Evolutionary conservation across 2,329 filamentous ascomycete genomes (phyloP).

Genomic region (Trichophyton verrucosum): DNA sequence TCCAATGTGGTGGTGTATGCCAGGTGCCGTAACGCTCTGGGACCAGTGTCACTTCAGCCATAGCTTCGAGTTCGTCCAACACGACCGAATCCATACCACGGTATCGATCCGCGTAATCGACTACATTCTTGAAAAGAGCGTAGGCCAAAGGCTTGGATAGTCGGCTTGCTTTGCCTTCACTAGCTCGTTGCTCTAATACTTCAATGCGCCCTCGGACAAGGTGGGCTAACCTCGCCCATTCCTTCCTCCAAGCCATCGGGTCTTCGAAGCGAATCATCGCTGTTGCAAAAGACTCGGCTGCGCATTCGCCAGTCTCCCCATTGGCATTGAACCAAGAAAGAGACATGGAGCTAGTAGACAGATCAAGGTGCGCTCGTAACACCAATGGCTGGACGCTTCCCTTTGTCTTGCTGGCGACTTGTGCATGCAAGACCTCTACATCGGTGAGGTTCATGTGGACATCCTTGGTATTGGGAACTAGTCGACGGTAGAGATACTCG

Average conservation of each 20-base stretch:
- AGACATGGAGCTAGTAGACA: not conserved
- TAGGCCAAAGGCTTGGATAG: slow-evolving; percentile 26
- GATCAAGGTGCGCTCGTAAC: not conserved
- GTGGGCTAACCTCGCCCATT: slow-evolving; percentile 14
- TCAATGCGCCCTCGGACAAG: not conserved
- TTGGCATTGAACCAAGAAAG: not conserved
- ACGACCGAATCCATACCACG: slow-evolving; percentile 28
- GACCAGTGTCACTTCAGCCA: slow-evolving; percentile 21
- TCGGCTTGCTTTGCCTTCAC: slow-evolving; percentile 20
- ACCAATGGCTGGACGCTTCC: not conserved
- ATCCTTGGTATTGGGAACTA: not conserved
- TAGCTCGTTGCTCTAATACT: slow-evolving; percentile 19
- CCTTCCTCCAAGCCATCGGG: slow-evolving; percentile 16
- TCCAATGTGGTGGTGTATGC: slow-evolving; percentile 20
- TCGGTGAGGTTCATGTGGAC: not conserved
- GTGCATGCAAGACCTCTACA: not conserved
- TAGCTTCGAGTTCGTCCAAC: slow-evolving; percentile 28
- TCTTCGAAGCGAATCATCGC: slow-evolving; percentile 5
- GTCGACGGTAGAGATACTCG: not conserved
- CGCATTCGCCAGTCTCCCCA: not conserved
- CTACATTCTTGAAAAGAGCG: slow-evolving; percentile 25
- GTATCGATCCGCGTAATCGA: slow-evolving; percentile 24
- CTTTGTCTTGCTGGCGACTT: not conserved
- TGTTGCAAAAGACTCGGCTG: slow-evolving; percentile 1
- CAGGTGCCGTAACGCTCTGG: slow-evolving; percentile 12